Evolutionary conservation across 2,329 filamentous ascomycete species (phyloP), one percentile per base, ranked within the genome.

Genomic region (Bisporella sp.): DNA sequence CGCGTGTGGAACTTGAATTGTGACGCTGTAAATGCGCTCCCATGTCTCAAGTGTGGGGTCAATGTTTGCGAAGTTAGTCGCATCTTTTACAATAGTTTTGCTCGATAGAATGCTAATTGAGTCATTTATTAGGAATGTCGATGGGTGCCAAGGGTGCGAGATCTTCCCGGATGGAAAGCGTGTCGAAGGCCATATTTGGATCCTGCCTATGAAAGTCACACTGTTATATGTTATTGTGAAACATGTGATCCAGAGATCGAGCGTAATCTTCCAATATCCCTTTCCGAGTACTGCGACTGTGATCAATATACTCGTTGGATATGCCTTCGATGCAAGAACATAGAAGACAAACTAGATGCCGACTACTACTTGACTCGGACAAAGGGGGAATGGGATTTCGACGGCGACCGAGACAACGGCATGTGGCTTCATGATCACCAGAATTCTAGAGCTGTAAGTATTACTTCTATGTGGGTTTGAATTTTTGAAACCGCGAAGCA

Each of bases 281-380:
- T 57, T 37, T 48, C 47, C 3, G 40, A 51, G 33, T 51, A 50
- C 21, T 57, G 52, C 41, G 49, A 57, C 43, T 57, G 52, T 35
- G 47, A 57, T 43, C 54, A 53, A 40, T 54, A 54, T 48, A 54
- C 21, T n/a, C 47, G 50, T 5, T 57, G 54, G 54, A 57, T 57
- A 45, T 57, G 54, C 37, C 32, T 52, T 9, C 6, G 41, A n/a
- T 57, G 54, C 48, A 52, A 51, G 21, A 28, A 33, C 12, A 48
- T 46, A 30, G 54, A 57, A 31, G 42, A 41, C 4, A 6, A 44
- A 11, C n/a, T 32, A n/a, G 32, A 51, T 42, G 5, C 5, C 6
- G 21, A 35, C 6, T 54, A 57, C 50, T 49, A 12, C 39, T 5
- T 35, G 2, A 49, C 33, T 11, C 42, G 47, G 7, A 54, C 52